Base-by-base conservation (phyloP, 345 rosid species). In the Melaleuca alternifolia region DNA sequence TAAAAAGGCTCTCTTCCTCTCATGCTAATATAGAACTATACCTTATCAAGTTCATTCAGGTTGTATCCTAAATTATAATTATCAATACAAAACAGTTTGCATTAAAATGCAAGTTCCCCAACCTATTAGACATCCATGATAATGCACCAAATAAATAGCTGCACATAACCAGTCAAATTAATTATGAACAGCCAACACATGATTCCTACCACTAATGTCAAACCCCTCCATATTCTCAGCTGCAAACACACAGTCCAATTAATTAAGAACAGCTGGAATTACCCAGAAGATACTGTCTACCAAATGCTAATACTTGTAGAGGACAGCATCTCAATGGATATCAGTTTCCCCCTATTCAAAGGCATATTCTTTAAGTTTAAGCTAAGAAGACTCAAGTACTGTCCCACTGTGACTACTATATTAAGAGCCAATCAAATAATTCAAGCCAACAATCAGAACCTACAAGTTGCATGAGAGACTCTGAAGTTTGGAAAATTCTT, bases 401-500 rank as follows among this genome's bases (percentile, higher is more conserved):
- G 62, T 11, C 11, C 62, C 62, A 56, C 30, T 4, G 14, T 61
- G 76, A 62, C 41, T 62, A 62, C 76, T 28, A 14, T 62, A 62
- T 30, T 30, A 41, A 85, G n/a, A n/a, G 82, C 12, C 85, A 85
- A 79, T 15, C 2, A 11, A 54, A 48, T 24, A 88, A 54, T 52
- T 65, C 24, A 84, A 33, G 37, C 75, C 54, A 53, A 76, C 46
- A 54, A 85, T 85, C 84, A 87, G 89, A 92, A 93, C 98, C 86
- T 94, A 97, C 99, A 76, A 97, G 96, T 89, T 96, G 98, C 87
- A 92, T 86, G 50, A 97, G 96, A 83, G 98, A 90, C 85, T 91
- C 94, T 56, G 97, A 92, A 77, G 94, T 89, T 90, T 93, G 96
- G 87, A 96, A 96, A 99, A 97, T 97, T 90, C 86, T 91, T 83